Evolutionary conservation across 495 filamentous ascomycete species (phyloP).

Genomic region (Cudoniella acicularis): DNA sequence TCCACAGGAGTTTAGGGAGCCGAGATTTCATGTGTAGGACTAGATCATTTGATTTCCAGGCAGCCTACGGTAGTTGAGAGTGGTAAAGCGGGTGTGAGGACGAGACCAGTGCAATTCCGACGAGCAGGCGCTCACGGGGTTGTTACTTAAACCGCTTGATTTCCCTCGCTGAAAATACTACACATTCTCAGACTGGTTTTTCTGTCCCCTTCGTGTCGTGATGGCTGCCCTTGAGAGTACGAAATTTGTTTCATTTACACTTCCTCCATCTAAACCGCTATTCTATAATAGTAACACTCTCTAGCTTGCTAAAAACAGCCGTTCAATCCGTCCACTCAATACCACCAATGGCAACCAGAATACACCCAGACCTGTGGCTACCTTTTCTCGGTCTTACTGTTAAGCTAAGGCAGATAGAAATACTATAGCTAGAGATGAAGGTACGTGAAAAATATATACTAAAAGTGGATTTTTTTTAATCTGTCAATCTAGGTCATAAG

Average conservation of each 20-base stretch:
- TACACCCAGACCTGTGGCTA: constrained; percentile 2
- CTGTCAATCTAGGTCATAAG: neutral
- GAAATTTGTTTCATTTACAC: constrained; percentile 16
- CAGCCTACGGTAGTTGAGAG: constrained; percentile 18
- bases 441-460: neutral
- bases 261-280: constrained; percentile 10
- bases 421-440: neutral
- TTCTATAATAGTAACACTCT: constrained; percentile 8
- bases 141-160: constrained; percentile 21
- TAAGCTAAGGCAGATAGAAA: neutral
- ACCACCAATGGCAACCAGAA: constrained; percentile 6
- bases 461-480: neutral
- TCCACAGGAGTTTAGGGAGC: constrained; percentile 13
- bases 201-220: constrained; percentile 13
- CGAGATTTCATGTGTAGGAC: constrained; percentile 16
- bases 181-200: constrained; percentile 16
- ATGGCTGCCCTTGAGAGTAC: constrained; percentile 17
- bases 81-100: constrained; percentile 14
- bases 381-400: constrained; percentile 7
- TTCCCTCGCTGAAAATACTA: constrained; percentile 14
- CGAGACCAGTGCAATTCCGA: constrained; percentile 12
- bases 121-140: constrained; percentile 6
- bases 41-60: constrained; percentile 15
- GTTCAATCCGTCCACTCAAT: neutral
- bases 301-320: constrained; percentile 6